Conservation (phyloP, 23 red algal species). For the Chondrus crispus region DNA sequence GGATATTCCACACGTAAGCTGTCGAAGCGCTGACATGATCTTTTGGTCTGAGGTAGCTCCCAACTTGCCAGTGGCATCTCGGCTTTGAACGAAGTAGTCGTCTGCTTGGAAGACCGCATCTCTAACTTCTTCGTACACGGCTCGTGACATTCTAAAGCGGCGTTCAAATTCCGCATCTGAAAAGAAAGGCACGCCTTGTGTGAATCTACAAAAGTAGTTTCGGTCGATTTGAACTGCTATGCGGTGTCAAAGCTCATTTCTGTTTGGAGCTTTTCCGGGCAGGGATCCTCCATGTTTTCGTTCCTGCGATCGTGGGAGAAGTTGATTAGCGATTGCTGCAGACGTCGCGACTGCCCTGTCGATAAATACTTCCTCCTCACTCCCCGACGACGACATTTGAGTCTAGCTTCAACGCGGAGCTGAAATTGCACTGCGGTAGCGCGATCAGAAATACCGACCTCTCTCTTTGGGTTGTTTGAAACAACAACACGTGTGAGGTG, state of each 20-base stretch:
- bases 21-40: background rate
- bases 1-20: background rate
- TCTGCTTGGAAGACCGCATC: background rate
- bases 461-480: no score
- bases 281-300: background rate
- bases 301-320: no score
- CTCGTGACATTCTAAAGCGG: background rate
- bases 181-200: background rate
- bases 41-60: constrained; percentile 30
- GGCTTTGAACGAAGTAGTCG: background rate
- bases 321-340: background rate
- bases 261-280: background rate
- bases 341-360: background rate
- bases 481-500: no score
- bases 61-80: background rate
- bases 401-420: no score
- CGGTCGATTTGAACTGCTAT: background rate
- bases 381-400: no score
- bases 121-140: background rate
- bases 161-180: constrained; percentile 6
- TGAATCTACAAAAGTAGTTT: background rate
- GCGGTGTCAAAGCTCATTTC: background rate
- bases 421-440: no score
- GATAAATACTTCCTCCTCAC: no score
- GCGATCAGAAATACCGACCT: no score